Base-by-base conservation (phyloP, 2,329 filamentous ascomycete species). In the Lomentospora prolificans region DNA sequence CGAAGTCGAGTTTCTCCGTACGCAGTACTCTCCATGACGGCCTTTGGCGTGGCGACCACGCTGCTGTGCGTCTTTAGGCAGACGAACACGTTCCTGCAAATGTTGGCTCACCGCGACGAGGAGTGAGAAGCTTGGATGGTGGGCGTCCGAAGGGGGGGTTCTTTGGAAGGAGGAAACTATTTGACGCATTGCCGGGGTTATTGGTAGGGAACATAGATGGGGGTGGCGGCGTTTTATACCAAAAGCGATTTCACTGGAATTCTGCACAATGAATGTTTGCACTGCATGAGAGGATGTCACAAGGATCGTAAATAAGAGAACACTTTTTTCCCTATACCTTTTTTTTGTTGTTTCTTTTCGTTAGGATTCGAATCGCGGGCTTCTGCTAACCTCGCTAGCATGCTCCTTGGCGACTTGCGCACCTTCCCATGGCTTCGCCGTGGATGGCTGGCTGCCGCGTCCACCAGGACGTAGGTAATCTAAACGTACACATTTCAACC, bases 41-140 rank as follows among this genome's bases (percentile, higher is more conserved):
- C 78, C 4, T 78, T 81, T 61, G 79, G 80, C 0, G 70, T 79
- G 39, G 74, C 76, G 67, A 81, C 77, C 1, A 79, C 83, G 0
- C 71, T 77, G 2, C 74, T 82, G 44, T 76, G 76, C 0, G 75
- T 76, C 1, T 65, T 79, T 1, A 70, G 71, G 3, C 75, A 75
- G 7, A 72, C 79, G 58, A 70, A 68, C 7, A 59, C 60, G 1
- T 69, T 68, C 52, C 60, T 80, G 10, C 58, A 70, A 8, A 55
- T 48, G 14, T 57, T 74, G 44, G 67, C 72, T n/a, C n/a, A n/a
- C n/a, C n/a, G n/a, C 12, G 25, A 22, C 14, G 48, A 14, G 48
- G 12, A 62, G 60, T 22, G 44, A 48, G 10, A 22, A 22, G 39
- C 17, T 50, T 2, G 25, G 17, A 46, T 4, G 3, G n/a, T 12